These are phyloP conservation scores for Senna tora DNA, from an alignment of 306 rosid species.

Conservation along the genomic window DNA sequence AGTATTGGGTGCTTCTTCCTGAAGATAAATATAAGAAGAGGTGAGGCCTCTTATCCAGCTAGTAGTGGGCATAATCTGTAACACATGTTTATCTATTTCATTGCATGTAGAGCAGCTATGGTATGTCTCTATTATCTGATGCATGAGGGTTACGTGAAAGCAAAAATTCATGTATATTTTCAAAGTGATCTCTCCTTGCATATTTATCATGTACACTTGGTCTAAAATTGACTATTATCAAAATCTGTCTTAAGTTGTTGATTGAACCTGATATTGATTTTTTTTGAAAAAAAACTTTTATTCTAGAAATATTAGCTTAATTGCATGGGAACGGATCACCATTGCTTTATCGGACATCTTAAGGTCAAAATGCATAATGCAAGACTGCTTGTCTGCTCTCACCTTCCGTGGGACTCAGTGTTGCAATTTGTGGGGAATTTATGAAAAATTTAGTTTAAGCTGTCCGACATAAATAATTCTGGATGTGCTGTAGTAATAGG, in stretches of 20 bases:
- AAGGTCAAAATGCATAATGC: conserved; percentile 23
- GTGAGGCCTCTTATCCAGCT: conserved; percentile 45
- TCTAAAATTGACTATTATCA: conserved; percentile 1
- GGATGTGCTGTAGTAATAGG: conserved; percentile 19
- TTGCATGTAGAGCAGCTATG: conserved; percentile 32
- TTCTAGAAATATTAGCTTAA: conserved; percentile 13
- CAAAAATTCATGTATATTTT: neutral
- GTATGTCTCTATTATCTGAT: conserved; percentile 6
- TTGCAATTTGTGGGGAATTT: neutral
- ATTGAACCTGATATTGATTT: conserved; percentile 14
- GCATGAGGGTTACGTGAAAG: neutral
- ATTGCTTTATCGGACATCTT: conserved; percentile 10
- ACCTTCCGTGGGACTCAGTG: conserved; percentile 17
- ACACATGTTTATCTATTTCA: conserved; percentile 22
- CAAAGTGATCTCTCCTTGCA: conserved; percentile 19
- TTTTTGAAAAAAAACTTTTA: conserved; percentile 4
- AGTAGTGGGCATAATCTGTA: conserved; percentile 10
- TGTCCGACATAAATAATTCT: neutral
- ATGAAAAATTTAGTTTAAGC: conserved; percentile 2
- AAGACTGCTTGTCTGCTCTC: neutral
- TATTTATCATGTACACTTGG: conserved; percentile 5
- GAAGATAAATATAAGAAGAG: conserved; percentile 76
- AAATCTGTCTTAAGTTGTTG: conserved; percentile 6
- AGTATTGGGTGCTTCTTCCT: conserved; percentile 76
- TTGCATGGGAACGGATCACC: neutral